These are phyloP conservation scores for Xylaria flabelliformis DNA, from an alignment of 495 filamentous ascomycete species.

Conservation along the genomic window DNA sequence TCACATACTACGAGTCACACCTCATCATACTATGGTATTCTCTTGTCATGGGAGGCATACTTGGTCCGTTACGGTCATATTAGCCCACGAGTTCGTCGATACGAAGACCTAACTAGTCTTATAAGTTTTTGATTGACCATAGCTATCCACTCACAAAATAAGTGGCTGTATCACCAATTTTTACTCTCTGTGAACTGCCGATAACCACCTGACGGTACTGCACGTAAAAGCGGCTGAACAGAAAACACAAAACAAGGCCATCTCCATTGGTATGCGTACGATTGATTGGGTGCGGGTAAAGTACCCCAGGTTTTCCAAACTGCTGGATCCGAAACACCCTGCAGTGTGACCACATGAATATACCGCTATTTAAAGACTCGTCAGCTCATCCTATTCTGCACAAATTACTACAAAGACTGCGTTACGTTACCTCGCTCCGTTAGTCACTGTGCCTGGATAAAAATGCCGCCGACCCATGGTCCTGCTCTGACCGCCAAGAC, in stretches of 20 bases:
- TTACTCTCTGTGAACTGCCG: slow-evolving; percentile 5
- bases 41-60: not conserved
- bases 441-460: not conserved
- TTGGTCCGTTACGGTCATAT: not conserved
- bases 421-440: not conserved
- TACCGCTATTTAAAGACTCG: slow-evolving; percentile 5
- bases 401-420: slow-evolving; percentile 3
- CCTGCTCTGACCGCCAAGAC: slow-evolving; percentile 6
- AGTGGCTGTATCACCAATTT: not conserved
- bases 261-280: not conserved
- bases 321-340: slow-evolving; percentile 8
- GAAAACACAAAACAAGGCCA: not conserved
- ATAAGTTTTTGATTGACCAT: not conserved
- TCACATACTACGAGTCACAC: not conserved
- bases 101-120: not conserved
- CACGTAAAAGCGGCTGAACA: slow-evolving; percentile 10
- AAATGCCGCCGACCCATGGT: slow-evolving; percentile 7
- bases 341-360: not conserved
- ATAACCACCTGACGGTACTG: slow-evolving; percentile 11
- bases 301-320: slow-evolving; percentile 18
- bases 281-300: slow-evolving; percentile 25
- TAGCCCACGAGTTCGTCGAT: not conserved
- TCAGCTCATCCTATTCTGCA: not conserved
- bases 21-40: not conserved
- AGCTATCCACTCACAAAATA: not conserved